Evolutionary conservation across 371 early-diverging fungal species (phyloP).

Genomic region (Syncephalastrum racemosum): DNA sequence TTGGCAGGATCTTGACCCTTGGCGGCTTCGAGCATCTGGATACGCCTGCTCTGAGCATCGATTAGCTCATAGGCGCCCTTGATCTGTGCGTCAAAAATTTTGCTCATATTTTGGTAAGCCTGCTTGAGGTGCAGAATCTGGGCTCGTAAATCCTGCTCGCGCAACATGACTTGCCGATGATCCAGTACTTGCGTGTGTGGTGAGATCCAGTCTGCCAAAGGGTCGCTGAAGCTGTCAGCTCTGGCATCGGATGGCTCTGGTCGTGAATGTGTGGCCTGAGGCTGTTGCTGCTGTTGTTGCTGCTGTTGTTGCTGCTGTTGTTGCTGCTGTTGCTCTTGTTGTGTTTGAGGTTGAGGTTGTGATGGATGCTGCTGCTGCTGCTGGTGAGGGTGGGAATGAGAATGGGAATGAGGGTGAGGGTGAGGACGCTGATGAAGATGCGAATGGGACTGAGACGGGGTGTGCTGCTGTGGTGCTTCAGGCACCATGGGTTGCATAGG

Average conservation of each 20-base stretch:
- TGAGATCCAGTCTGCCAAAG: too few relatives aligned
- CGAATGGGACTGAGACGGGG: background rate
- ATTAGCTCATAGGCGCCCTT: constrained; percentile 14
- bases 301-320: constrained; percentile 3
- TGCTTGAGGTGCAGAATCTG: constrained; percentile 14
- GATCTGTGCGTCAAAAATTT: constrained; percentile 13
- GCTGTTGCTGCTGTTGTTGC: constrained; percentile 6
- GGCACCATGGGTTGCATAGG: too few relatives aligned
- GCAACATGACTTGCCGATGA: constrained; percentile 7
- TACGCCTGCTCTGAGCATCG: constrained; percentile 16
- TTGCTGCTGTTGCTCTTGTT: background rate
- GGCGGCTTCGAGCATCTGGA: constrained; percentile 13
- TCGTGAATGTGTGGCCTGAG: background rate
- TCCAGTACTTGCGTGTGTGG: constrained; percentile 5
- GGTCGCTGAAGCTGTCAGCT: too few relatives aligned
- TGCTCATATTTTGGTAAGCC: constrained; percentile 14
- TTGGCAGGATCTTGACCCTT: background rate
- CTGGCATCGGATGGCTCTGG: too few relatives aligned
- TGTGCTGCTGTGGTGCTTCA: background rate
- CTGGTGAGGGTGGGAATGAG: background rate
- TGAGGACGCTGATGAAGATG: constrained; percentile 3
- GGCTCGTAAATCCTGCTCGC: constrained; percentile 16
- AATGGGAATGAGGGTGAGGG: background rate
- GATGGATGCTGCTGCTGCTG: constrained; percentile 1
- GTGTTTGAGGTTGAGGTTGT: constrained; percentile 6